These are phyloP conservation scores for Leishmania arabica DNA, from an alignment of 208 protist species.

Conservation along the genomic window DNA sequence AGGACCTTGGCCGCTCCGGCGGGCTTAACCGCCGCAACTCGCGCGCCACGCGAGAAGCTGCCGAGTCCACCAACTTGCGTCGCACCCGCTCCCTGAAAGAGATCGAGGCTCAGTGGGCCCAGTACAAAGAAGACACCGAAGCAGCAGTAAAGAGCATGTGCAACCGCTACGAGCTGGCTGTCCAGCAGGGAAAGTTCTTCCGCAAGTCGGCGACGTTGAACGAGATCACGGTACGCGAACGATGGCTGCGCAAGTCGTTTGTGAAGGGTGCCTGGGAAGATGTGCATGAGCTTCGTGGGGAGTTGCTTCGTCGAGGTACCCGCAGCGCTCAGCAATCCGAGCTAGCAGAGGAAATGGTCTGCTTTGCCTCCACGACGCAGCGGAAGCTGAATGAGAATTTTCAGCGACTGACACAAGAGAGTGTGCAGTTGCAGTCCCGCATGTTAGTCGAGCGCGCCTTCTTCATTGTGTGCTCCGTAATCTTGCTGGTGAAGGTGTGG, in stretches of 20 bases:
- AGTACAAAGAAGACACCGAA: slow-evolving; percentile 74
- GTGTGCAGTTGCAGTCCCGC: slow-evolving; percentile 76
- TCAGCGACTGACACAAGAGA: slow-evolving; percentile 81
- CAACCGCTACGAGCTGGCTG: slow-evolving; percentile 87
- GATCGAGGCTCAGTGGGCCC: slow-evolving; percentile 74
- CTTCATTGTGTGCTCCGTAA: slow-evolving; percentile 46
- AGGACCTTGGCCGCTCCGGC: slow-evolving; percentile 76
- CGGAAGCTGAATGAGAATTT: slow-evolving; percentile 90
- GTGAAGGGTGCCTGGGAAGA: slow-evolving; percentile 90
- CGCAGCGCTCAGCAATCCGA: slow-evolving; percentile 89
- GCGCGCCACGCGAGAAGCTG: slow-evolving; percentile 36
- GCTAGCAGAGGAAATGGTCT: slow-evolving; percentile 90
- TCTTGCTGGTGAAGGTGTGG: slow-evolving; percentile 85
- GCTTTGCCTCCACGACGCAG: slow-evolving; percentile 80
- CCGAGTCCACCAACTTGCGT: slow-evolving; percentile 16
- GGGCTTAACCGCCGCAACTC: slow-evolving; percentile 75
- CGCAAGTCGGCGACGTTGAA: slow-evolving; percentile 80
- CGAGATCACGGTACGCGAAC: slow-evolving; percentile 86
- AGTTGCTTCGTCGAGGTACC: slow-evolving; percentile 85
- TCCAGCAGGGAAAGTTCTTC: slow-evolving; percentile 86
- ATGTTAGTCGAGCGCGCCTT: slow-evolving; percentile 77
- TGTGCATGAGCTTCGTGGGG: slow-evolving; percentile 87
- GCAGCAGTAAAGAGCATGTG: slow-evolving; percentile 80
- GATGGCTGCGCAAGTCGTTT: slow-evolving; percentile 89
- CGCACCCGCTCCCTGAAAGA: slow-evolving; percentile 68